Evolutionary conservation across 2,329 filamentous ascomycete species (phyloP), one percentile per base, ranked within the genome.

Genomic region (Sporothrix schenckii): DNA sequence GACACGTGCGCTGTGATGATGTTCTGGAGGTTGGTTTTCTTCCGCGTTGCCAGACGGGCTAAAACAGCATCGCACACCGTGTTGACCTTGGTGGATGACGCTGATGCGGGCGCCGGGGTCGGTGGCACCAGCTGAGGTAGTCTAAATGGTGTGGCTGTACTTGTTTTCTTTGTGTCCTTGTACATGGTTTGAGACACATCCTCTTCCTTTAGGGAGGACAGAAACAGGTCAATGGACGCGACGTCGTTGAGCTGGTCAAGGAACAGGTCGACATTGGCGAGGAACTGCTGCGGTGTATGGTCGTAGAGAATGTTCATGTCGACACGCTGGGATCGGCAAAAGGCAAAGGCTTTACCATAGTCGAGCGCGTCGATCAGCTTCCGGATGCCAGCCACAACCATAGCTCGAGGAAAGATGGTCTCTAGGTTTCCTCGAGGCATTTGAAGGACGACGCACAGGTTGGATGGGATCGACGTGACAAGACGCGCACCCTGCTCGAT

Each of bases 221-320:
- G 83, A 75, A 99, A 97, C 24, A 98, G 84, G 77, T 99, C 95
- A 72, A 98, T 90, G 73, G 92, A 91, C 50, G 93, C 87, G 14
- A 91, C 84, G 73, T 92, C 93, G 75, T 90, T 89, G 53, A 99
- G 84, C 78, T 99, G 94, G 21, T 93, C 89, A 44, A 98, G 83
- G 76, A 99, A 97, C 0, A 92, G 80, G 0, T 85, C 84, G 13
- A 97, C 87, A 74, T 89, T 92, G 4, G 85, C 82, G 78, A 97
- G 85, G 77, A 99, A 97, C 74, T 96, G 92, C 50, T 89, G 85
- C 0, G 94, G 93, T n/a, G 89, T 89, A 80, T 98, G 92, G 77
- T 99, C 95, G 77, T 97, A 94, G 2, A 99, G 83, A 72, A 99
- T 94, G 77, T 99, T 99, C 91, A 98, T 94, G 77, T 99, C 95